Conservation (phyloP, 192 early-diverging fungal genomes). For the Anaeromyces robustus region DNA sequence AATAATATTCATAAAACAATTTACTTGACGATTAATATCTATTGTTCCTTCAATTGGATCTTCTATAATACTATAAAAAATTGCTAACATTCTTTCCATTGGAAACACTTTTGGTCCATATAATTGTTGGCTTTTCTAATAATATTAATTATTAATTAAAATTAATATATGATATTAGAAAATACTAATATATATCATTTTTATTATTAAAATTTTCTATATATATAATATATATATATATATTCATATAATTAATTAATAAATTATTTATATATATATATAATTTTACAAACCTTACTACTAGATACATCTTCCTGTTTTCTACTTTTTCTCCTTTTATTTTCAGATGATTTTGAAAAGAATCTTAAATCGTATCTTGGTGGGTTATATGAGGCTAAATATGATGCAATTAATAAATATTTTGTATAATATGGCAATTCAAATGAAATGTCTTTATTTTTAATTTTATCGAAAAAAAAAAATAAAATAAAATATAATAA, state of each 20-base stretch:
- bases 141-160: background rate
- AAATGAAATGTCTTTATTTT: constrained; percentile 25
- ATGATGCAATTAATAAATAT: constrained; percentile 76
- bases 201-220: too few species aligned
- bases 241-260: constrained; percentile 1
- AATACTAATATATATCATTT: too few species aligned
- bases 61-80: constrained; percentile 78
- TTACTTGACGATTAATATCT: constrained; percentile 51
- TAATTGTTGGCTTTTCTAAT: constrained; percentile 58
- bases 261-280: constrained; percentile 3
- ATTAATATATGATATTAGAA: too few species aligned
- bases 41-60: constrained; percentile 55
- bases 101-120: constrained; percentile 84
- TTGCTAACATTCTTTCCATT: constrained; percentile 91
- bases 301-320: constrained; percentile 25
- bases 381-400: constrained; percentile 89
- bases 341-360: constrained; percentile 49
- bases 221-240: too few species aligned
- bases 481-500: constrained; percentile 5
- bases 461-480: too few species aligned
- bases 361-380: constrained; percentile 66
- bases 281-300: constrained; percentile 17
- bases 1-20: too few species aligned
- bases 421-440: constrained; percentile 81
- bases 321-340: constrained; percentile 18